Percentiles rank a stretch among this genome's conserved stretches.
These are phyloP conservation scores for Fusarium buharicum DNA, from an alignment of 2,329 filamentous ascomycete species.

Conservation along the genomic window DNA sequence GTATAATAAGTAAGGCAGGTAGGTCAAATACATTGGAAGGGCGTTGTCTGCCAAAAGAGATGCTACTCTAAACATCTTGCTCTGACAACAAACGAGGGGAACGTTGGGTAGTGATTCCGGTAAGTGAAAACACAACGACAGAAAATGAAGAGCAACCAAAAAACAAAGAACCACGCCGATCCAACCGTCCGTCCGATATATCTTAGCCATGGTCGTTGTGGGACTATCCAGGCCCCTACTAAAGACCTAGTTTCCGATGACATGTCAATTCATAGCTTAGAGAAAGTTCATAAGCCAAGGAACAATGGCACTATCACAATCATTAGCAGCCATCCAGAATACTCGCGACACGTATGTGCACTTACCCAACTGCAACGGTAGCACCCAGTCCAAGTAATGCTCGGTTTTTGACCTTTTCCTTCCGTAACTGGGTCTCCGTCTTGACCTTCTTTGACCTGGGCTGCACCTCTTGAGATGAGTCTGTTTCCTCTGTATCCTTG, in stretches of 20 bases:
- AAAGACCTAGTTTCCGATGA: conserved; percentile 30
- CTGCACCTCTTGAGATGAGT: conserved; percentile 53
- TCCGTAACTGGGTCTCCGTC: conserved; percentile 83
- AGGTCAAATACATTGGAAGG: conserved; percentile 9
- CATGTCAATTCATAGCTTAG: conserved; percentile 49
- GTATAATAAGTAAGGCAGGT: conserved; percentile 30
- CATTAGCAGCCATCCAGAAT: conserved; percentile 26
- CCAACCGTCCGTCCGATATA: conserved; percentile 42
- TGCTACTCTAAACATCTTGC: conserved; percentile 24
- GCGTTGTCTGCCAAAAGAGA: conserved; percentile 5
- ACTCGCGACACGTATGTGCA: conserved; percentile 42
- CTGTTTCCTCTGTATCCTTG: conserved; percentile 53
- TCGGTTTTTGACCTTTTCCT: conserved; percentile 86
- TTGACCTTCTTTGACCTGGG: conserved; percentile 78
- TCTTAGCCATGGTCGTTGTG: conserved; percentile 38
- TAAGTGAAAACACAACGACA: conserved; percentile 30
- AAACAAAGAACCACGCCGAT: conserved; percentile 45
- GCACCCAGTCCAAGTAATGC: conserved; percentile 87
- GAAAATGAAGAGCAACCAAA: conserved; percentile 33
- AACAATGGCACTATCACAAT: conserved; percentile 55
- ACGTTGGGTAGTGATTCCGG: conserved; percentile 38
- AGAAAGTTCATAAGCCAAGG: conserved; percentile 64
- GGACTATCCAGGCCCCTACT: conserved; percentile 17
- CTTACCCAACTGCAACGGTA: conserved; percentile 90
- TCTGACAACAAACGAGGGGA: conserved; percentile 13